Conservation (phyloP, 805 yeast genomes). For the Nakazawaea wyomingensis region DNA sequence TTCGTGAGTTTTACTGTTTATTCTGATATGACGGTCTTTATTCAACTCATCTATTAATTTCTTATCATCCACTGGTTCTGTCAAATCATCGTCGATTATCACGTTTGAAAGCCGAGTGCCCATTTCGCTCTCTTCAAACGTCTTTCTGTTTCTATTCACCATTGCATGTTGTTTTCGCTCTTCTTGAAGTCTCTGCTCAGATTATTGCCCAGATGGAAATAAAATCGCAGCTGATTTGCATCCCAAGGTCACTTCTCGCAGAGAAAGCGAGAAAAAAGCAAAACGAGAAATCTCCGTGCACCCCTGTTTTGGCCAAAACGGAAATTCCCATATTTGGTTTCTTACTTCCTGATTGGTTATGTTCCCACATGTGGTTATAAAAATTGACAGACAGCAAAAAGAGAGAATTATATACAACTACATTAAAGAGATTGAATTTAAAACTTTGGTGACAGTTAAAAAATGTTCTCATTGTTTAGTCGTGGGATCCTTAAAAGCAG, state of each 20-base stretch:
- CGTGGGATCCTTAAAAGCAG: not conserved
- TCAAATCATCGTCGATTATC: conserved; percentile 9
- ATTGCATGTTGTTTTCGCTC: conserved; percentile 5
- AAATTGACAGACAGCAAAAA: no score
- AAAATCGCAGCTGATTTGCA: not conserved
- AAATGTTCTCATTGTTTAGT: not conserved
- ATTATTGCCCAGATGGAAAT: not conserved
- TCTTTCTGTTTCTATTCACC: not conserved
- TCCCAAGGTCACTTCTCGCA: not conserved
- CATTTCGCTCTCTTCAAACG: not conserved
- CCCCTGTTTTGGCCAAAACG: no score
- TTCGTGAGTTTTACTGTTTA: not conserved
- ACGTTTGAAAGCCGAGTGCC: conserved; percentile 2
- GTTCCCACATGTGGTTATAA: no score
- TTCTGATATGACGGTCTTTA: conserved; percentile 8
- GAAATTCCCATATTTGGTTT: not conserved
- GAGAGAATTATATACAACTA: no score
- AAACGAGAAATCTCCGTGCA: no score
- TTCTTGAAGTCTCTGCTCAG: not conserved
- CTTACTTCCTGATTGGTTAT: not conserved
- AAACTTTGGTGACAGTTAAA: no score
- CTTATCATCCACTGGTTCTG: conserved; percentile 4
- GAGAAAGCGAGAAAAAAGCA: not conserved
- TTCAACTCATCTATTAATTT: conserved; percentile 7
- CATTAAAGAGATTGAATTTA: no score